Evolutionary conservation across 192 early-diverging fungal species (phyloP).

Genomic region (Spizellomyces punctatus): DNA sequence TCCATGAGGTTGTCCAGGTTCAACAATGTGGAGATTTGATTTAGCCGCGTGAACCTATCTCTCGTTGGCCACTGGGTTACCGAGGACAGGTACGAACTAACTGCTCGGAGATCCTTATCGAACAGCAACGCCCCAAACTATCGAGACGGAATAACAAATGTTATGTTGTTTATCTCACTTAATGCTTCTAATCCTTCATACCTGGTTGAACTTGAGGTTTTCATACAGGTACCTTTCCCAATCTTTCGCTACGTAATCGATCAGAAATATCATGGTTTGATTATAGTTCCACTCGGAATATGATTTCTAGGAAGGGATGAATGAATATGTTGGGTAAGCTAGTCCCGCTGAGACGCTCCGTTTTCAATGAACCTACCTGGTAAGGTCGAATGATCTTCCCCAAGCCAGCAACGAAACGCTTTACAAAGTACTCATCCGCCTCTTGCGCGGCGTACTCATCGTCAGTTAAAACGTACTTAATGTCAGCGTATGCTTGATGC

Average conservation of each 20-base stretch:
- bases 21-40: conserved; percentile 81
- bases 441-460: conserved; percentile 89
- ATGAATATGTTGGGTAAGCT: not conserved
- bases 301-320: conserved; percentile 41
- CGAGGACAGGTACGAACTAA: conserved; percentile 48
- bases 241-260: conserved; percentile 75
- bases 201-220: conserved; percentile 83
- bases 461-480: conserved; percentile 88
- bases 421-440: conserved; percentile 70
- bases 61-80: conserved; percentile 63
- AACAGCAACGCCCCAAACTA: conserved; percentile 87
- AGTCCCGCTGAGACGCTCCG: not conserved
- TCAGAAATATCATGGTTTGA: conserved; percentile 60
- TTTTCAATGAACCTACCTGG: conserved; percentile 46
- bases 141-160: not conserved
- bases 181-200: conserved; percentile 6
- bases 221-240: conserved; percentile 86
- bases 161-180: not conserved
- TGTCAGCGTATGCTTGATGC: conserved; percentile 78
- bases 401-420: conserved; percentile 78
- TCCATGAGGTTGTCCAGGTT: conserved; percentile 79
- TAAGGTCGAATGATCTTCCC: conserved; percentile 57
- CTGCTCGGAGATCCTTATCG: conserved; percentile 85
- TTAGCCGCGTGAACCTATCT: conserved; percentile 78
- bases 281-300: conserved; percentile 74